A percentile compares a stretch with the other conserved stretches of the same genome.
These are phyloP conservation scores for Talaromyces verruculosus DNA, from an alignment of 2,329 filamentous ascomycete genomes.

Conservation along the genomic window DNA sequence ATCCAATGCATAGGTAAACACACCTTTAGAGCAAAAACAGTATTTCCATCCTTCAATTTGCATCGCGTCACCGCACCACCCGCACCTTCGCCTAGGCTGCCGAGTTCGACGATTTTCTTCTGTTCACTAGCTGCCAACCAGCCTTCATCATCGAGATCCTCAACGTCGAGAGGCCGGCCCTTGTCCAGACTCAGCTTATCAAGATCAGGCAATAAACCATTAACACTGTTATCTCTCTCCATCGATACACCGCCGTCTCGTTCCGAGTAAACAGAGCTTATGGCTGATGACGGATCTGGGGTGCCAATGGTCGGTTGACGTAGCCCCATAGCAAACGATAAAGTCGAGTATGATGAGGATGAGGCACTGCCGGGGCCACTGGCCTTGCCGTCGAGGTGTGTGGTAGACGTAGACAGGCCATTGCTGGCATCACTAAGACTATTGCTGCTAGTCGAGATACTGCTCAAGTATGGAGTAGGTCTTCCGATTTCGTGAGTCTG, in stretches of 20 bases:
- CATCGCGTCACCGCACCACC: conserved; percentile 93
- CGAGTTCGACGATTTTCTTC: conserved; percentile 82
- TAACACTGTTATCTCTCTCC: conserved; percentile 79
- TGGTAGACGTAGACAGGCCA: conserved; percentile 77
- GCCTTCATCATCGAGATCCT: conserved; percentile 90
- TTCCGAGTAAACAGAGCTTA: conserved; percentile 62
- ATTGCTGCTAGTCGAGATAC: conserved; percentile 5
- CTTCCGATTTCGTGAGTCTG: conserved; percentile 41
- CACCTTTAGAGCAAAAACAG: conserved; percentile 94
- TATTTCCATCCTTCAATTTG: conserved; percentile 85
- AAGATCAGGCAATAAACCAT: conserved; percentile 71
- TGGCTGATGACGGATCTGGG: conserved; percentile 83
- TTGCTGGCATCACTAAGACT: conserved; percentile 9
- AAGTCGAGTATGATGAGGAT: conserved; percentile 79
- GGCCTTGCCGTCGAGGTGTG: conserved; percentile 65
- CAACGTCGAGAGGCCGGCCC: conserved; percentile 81
- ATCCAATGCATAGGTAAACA: conserved; percentile 26
- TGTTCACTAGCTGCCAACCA: conserved; percentile 93
- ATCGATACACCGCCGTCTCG: conserved; percentile 69
- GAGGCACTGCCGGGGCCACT: conserved; percentile 83
- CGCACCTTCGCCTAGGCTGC: conserved; percentile 88
- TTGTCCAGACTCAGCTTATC: conserved; percentile 80
- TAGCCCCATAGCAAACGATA: conserved; percentile 76
- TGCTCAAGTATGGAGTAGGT: conserved; percentile 1
- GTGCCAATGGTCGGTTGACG: conserved; percentile 63